Conservation (phyloP, 1,284 basidiomycete species). For the Hemileia vastatrix region DNA sequence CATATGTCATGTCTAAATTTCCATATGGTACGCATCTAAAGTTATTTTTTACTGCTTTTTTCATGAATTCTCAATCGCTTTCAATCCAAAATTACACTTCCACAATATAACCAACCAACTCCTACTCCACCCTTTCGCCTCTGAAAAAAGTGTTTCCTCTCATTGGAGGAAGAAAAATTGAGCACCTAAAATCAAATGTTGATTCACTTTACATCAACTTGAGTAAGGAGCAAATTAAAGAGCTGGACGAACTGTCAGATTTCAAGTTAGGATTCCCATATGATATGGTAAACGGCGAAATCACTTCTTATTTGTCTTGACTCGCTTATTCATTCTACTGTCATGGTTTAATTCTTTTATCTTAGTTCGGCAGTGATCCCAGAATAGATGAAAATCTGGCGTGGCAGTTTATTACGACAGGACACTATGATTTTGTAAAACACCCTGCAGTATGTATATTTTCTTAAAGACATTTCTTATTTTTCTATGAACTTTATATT, state of each 20-base stretch:
- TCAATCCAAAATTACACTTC: too few relatives aligned
- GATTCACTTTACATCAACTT: background rate
- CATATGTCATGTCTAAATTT: constrained; percentile 23
- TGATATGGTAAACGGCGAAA: background rate
- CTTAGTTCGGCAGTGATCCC: background rate
- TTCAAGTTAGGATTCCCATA: constrained; percentile 1
- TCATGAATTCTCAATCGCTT: too few relatives aligned
- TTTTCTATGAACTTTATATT: too few relatives aligned
- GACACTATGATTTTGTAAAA: background rate
- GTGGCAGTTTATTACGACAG: background rate
- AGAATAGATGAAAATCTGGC: background rate
- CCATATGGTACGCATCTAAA: background rate
- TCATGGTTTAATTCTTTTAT: background rate
- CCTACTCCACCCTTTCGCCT: background rate
- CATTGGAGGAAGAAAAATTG: background rate
- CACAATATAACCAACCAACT: background rate
- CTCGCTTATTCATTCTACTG: background rate
- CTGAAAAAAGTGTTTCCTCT: background rate
- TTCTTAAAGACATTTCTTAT: background rate
- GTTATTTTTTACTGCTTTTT: background rate
- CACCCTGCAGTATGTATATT: background rate
- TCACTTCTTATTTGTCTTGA: background rate
- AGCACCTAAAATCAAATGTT: background rate
- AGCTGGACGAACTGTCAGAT: background rate
- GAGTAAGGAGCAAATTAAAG: background rate